Evolutionary conservation across 257 asterid species (phyloP).

Genomic region (Knoxia roxburghii): DNA sequence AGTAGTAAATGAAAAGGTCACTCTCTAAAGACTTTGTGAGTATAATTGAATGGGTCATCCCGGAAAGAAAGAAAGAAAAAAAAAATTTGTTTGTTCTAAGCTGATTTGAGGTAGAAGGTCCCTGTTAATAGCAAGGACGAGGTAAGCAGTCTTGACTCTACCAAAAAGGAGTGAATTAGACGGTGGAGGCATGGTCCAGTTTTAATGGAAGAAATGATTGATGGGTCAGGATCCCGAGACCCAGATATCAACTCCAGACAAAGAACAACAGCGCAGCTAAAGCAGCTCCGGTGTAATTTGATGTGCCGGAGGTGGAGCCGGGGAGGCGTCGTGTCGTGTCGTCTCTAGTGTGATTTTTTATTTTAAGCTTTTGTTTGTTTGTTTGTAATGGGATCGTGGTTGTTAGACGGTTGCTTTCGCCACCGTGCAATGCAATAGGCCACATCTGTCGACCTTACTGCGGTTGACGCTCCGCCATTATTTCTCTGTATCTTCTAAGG

Average conservation of each 20-base stretch:
- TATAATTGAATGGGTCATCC: neutral
- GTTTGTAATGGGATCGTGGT: neutral
- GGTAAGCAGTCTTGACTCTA: constrained; percentile 10
- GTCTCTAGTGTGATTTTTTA: no score
- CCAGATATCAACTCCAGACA: no score
- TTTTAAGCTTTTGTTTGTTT: neutral
- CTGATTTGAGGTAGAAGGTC: constrained; percentile 3
- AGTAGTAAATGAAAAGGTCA: constrained; percentile 3
- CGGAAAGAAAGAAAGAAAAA: neutral
- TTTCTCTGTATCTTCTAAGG: constrained; percentile 14
- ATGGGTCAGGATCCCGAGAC: no score
- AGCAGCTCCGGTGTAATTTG: no score
- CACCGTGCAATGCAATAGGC: neutral
- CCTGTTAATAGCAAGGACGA: neutral
- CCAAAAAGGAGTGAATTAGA: neutral
- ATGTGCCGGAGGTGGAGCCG: no score
- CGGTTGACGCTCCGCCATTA: neutral
- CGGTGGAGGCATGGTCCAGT: neutral
- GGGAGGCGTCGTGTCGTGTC: no score
- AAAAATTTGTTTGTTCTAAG: neutral
- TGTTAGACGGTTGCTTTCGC: constrained; percentile 6
- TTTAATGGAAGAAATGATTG: no score
- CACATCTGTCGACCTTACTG: constrained; percentile 11
- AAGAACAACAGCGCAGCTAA: no score
- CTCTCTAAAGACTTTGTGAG: neutral